Evolutionary conservation across 1,284 basidiomycete genomes (phyloP).

Genomic region (Cutaneotrichosporon spelunceum): DNA sequence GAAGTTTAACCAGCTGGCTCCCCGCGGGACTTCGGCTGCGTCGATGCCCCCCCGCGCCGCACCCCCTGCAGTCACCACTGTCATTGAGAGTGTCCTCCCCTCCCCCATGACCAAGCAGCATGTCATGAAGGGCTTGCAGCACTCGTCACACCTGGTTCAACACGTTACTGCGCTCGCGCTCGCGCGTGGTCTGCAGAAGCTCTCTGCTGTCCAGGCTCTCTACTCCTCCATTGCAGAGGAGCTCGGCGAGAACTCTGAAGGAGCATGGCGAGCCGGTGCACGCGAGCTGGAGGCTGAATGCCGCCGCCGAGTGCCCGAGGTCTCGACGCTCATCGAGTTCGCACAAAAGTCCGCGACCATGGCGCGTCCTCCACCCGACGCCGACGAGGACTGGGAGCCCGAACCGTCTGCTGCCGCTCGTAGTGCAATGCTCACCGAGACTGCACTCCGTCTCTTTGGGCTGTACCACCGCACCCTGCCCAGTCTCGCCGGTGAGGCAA

Average conservation of each 20-base stretch:
- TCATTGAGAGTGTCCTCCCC: constrained; percentile 74
- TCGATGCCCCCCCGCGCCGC: constrained; percentile 59
- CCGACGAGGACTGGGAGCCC: constrained; percentile 48
- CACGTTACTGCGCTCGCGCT: constrained; percentile 75
- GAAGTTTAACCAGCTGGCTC: constrained; percentile 56
- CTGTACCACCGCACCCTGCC: constrained; percentile 78
- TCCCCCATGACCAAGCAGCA: constrained; percentile 65
- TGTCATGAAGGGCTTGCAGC: constrained; percentile 74
- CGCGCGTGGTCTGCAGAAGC: constrained; percentile 68
- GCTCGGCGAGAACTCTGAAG: constrained; percentile 58
- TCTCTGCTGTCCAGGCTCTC: constrained; percentile 57
- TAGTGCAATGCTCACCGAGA: constrained; percentile 67
- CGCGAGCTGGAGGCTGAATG: constrained; percentile 70
- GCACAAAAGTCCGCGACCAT: constrained; percentile 57
- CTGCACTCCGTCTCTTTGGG: constrained; percentile 72
- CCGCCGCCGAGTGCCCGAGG: constrained; percentile 73
- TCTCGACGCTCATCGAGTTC: constrained; percentile 75
- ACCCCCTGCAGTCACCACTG: constrained; percentile 66
- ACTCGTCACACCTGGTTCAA: constrained; percentile 68
- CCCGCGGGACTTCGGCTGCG: constrained; percentile 30
- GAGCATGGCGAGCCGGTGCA: constrained; percentile 65
- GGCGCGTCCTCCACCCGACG: constrained; percentile 32
- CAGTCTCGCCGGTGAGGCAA: constrained; percentile 67
- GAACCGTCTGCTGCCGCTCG: constrained; percentile 36
- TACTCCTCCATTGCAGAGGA: constrained; percentile 58